Conservation (phyloP, 2,329 filamentous ascomycete genomes). For the Stachybotrys echinatus region DNA sequence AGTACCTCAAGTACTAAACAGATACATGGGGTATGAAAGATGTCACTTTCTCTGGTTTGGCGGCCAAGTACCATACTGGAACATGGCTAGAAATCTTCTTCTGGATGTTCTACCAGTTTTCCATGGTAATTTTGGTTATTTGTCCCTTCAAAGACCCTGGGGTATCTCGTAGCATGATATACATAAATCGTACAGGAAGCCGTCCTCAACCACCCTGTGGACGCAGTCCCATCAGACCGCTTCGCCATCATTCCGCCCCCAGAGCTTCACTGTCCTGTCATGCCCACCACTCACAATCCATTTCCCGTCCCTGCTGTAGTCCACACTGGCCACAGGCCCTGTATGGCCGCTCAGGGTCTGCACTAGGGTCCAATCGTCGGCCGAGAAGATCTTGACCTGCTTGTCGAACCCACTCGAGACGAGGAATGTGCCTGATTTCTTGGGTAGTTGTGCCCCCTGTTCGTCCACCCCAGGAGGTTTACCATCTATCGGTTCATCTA, state of each 20-base stretch:
- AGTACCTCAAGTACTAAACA: too few species aligned
- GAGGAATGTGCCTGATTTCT: constrained; percentile 87
- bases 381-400: constrained; percentile 92
- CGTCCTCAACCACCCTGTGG: constrained; percentile 3
- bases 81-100: too few species aligned
- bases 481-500: constrained; percentile 66
- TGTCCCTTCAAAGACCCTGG: constrained; percentile 7
- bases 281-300: constrained; percentile 96
- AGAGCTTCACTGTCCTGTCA: constrained; percentile 92
- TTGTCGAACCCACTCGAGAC: constrained; percentile 89
- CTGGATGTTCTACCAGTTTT: too few species aligned
- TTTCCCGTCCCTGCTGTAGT: constrained; percentile 76
- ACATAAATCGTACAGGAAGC: constrained; percentile 9
- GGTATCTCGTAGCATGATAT: constrained; percentile 17
- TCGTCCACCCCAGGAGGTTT: constrained; percentile 55
- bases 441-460: constrained; percentile 63
- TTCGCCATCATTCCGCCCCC: constrained; percentile 77
- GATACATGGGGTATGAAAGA: too few species aligned
- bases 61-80: too few species aligned
- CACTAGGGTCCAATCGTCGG: constrained; percentile 89
- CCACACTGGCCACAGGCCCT: constrained; percentile 84
- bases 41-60: too few species aligned
- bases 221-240: constrained; percentile 29
- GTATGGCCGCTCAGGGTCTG: constrained; percentile 88
- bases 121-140: too few species aligned